Evolutionary conservation across 179 eudicot species (phyloP).

Genomic region (Vitellaria paradoxa): DNA sequence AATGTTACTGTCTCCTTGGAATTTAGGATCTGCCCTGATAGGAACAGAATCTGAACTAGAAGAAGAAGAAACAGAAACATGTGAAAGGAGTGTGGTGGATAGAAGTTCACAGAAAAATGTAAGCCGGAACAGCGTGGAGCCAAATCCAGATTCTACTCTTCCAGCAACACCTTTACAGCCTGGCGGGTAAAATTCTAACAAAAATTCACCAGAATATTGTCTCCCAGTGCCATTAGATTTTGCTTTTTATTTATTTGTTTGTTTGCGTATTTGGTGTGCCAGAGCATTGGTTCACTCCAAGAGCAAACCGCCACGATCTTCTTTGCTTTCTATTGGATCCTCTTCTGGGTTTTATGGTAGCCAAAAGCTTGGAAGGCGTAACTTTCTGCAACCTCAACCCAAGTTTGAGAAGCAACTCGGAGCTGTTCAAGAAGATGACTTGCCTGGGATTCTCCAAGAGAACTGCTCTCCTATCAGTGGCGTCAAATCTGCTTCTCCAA

Average conservation of each 20-base stretch:
- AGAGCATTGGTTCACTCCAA: slow-evolving; percentile 51
- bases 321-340: slow-evolving; percentile 39
- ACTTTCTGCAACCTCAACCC: slow-evolving; percentile 38
- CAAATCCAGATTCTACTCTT: slow-evolving; percentile 32
- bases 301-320: slow-evolving; percentile 64
- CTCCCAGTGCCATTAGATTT: too few species aligned
- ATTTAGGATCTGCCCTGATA: slow-evolving; percentile 36
- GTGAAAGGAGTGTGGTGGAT: slow-evolving; percentile 32
- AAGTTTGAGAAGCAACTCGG: slow-evolving; percentile 39
- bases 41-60: slow-evolving; percentile 54
- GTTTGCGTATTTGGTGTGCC: background rate
- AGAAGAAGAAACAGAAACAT: slow-evolving; percentile 45
- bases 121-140: slow-evolving; percentile 38
- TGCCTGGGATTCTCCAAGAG: slow-evolving; percentile 58
- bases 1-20: background rate
- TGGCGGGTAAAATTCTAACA: slow-evolving; percentile 39
- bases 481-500: slow-evolving; percentile 70
- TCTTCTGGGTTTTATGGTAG: slow-evolving; percentile 35
- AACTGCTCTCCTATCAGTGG: slow-evolving; percentile 49
- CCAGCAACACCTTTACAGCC: slow-evolving; percentile 57
- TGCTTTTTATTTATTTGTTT: background rate
- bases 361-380: slow-evolving; percentile 48
- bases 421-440: slow-evolving; percentile 45
- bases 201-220: background rate
- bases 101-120: slow-evolving; percentile 29